phyloP scores from a whole-genome alignment of 1,139 yeast genomes.

The Taiozyma sp. region DNA sequence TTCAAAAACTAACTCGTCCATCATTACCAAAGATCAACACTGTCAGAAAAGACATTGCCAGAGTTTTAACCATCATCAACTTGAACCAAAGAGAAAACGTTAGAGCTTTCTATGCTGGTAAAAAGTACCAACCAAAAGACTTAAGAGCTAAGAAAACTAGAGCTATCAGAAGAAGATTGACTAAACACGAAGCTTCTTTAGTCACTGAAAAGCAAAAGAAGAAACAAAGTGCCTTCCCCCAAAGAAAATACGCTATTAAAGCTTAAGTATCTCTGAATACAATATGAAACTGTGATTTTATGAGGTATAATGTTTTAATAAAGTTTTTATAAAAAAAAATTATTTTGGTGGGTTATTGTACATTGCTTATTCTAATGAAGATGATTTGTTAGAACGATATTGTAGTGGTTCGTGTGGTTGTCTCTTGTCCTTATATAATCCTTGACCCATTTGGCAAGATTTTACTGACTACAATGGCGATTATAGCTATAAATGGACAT shows the following conservation, averaged over 20 bases:
- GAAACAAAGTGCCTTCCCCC: slow-evolving; percentile 95
- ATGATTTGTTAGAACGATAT: neutral
- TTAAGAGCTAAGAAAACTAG: slow-evolving; percentile 99
- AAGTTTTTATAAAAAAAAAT: slow-evolving; percentile 15
- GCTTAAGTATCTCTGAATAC: slow-evolving; percentile 51
- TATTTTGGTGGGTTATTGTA: slow-evolving; percentile 17
- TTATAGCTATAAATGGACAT: neutral
- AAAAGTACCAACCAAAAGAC: slow-evolving; percentile 97
- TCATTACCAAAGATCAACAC: slow-evolving; percentile 93
- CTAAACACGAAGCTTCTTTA: slow-evolving; percentile 79
- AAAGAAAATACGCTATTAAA: slow-evolving; percentile 97
- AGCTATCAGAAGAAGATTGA: slow-evolving; percentile 97
- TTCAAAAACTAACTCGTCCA: slow-evolving; percentile 90
- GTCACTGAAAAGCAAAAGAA: slow-evolving; percentile 88
- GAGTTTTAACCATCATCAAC: slow-evolving; percentile 96
- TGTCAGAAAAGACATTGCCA: slow-evolving; percentile 98
- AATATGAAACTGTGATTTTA: slow-evolving; percentile 2
- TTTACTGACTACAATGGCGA: neutral
- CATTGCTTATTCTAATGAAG: neutral
- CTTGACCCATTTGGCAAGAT: neutral
- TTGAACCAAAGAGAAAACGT: slow-evolving; percentile 94
- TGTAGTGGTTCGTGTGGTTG: neutral
- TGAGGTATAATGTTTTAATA: slow-evolving; percentile 5
- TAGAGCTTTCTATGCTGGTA: slow-evolving; percentile 93
- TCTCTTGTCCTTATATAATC: neutral